Base-by-base conservation (phyloP, 2,329 filamentous ascomycete genomes). In the Exophiala sp. region DNA sequence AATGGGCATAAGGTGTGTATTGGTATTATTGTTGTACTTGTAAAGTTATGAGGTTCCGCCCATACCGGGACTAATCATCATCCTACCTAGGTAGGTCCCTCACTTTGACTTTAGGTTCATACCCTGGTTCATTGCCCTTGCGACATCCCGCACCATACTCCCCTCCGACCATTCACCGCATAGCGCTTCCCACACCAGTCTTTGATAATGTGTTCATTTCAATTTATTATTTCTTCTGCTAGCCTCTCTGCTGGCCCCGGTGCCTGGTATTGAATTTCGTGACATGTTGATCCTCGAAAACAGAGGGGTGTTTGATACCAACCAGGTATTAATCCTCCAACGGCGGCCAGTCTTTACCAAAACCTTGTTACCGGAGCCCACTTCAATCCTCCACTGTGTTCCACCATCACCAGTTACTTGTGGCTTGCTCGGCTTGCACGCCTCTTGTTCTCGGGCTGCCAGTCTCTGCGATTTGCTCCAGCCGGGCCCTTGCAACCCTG, bases 401-500 rank as follows among this genome's bases (percentile, higher is more conserved):
- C 34, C 34, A 37, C 34, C n/a, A 37, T 6, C 34, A 18, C 11
- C 34, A 7, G 8, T n/a, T n/a, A n/a, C n/a, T n/a, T 37, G 14
- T 37, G 8, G 19, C 34, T 37, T 19, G 34, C 34, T 37, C 14
- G 34, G 34, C 34, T 37, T 18, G 34, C 34, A 19, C 14, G 34
- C 34, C 34, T 37, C 34, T 37, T 18, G 34, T 41, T 41, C 23
- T 24, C 19, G 1, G 8, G 37, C 21, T 39, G 37, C 37, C 37
- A 11, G 3, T 37, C 14, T 37, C 16, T 19, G 34, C 34, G 14
- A 37, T 37, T 37, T 37, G 34, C 16, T 11, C 23, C 13, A 6
- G 5, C 38, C 23, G 38, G 38, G 38, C 38, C 38, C n/a, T 41
- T 23, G 37, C 38, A 41, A 27, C 38, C 21, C 37, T 19, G 21